A percentile compares a stretch with the other conserved stretches of the same genome.
Conservation (phyloP, 2,329 filamentous ascomycete genomes). For the Epichloe typhina region DNA sequence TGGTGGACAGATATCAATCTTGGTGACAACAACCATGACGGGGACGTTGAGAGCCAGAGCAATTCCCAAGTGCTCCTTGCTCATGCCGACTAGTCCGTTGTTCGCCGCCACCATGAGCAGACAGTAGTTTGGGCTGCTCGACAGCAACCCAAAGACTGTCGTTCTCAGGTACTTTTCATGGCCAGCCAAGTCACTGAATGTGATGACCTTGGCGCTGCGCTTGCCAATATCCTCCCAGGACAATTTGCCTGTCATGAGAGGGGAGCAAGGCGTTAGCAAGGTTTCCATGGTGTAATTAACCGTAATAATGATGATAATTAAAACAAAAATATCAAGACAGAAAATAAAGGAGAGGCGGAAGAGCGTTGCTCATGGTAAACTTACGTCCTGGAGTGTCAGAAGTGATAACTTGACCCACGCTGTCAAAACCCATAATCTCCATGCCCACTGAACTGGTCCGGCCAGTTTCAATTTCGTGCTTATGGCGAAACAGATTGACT, state of each 20-base stretch:
- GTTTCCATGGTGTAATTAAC: not conserved
- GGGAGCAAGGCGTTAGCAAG: too few species aligned
- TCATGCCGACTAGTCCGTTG: conserved; percentile 95
- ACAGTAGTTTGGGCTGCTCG: conserved; percentile 93
- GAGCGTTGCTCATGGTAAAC: conserved; percentile 8
- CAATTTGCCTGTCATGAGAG: conserved; percentile 37
- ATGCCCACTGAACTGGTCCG: conserved; percentile 93
- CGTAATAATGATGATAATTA: too few species aligned
- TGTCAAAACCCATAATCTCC: conserved; percentile 98
- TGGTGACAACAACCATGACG: conserved; percentile 95
- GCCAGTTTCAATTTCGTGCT: conserved; percentile 93
- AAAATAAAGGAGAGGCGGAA: not conserved
- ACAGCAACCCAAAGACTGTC: conserved; percentile 89
- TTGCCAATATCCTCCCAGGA: conserved; percentile 98
- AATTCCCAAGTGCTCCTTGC: conserved; percentile 93
- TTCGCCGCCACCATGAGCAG: conserved; percentile 97
- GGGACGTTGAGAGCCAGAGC: conserved; percentile 90
- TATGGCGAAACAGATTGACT: conserved; percentile 92
- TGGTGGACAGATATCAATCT: conserved; percentile 95
- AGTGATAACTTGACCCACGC: conserved; percentile 65
- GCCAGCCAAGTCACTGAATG: conserved; percentile 88
- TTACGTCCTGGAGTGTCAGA: conserved; percentile 74
- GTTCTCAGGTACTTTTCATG: conserved; percentile 93
- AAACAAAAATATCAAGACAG: too few species aligned
- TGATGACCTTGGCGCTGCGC: conserved; percentile 89